A percentile compares a stretch with the other conserved stretches of the same genome.
Conservation (phyloP, 345 rosid species). For the Citrus sinensis region DVS_A1.0 CM039161.1:24020001-24020500, state of each 20-base stretch:
- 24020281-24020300: conserved; percentile 5
- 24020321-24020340: too few relatives aligned
- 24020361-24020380: too few relatives aligned
- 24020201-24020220: conserved; percentile 2
- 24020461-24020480: too few relatives aligned
- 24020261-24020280: conserved; percentile 14
- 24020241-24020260: conserved; percentile 19
- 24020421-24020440: too few relatives aligned
- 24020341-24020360: too few relatives aligned
- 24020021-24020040: not conserved
- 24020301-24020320: too few relatives aligned
- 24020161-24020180: conserved; percentile 24
- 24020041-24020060: conserved; percentile 16
- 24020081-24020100: conserved; percentile 18
- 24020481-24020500: too few relatives aligned
- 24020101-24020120: conserved; percentile 14
- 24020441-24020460: too few relatives aligned
- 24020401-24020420: too few relatives aligned
- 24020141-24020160: conserved; percentile 13
- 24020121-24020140: not conserved
- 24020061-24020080: not conserved
- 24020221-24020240: conserved; percentile 32
- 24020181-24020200: conserved; percentile 35
- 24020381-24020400: too few relatives aligned
- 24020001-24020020: not conserved